Evolutionary conservation across 2,329 filamentous ascomycete genomes (phyloP), one percentile per base, ranked within the genome.

Genomic region (Cladophialophora carrionii): DNA sequence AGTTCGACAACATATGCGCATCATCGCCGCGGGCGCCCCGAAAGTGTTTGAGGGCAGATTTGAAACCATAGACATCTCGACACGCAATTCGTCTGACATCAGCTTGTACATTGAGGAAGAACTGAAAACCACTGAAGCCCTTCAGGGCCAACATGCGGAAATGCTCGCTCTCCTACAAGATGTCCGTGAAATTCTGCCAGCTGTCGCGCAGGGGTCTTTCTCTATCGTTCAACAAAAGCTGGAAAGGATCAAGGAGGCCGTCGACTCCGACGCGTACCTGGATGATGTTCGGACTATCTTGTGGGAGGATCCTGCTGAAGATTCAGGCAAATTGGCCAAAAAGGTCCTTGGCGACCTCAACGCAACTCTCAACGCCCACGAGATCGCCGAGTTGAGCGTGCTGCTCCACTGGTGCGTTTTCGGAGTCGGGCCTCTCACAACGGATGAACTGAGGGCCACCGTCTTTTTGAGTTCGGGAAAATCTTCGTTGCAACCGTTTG

Each of bases 341-440:
- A 55, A 55, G 52, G 52, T 55, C n/a, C n/a, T 55, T 8, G 34
- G 34, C 26, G 52, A 55, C 52, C 22, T 55, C 29, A 55, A 55
- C 17, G 52, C 29, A 17, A 34, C 29, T 20, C 52, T 55, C 29
- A 55, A 55, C n/a, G 17, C 31, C 29, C 52, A 55, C 52, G 52
- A 55, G 29, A 55, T 55, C 3, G 52, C n/a, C 52, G 29, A 55
- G 26, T 55, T 55, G 29, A 55, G 34, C 29, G 52, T 32, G 31
- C 52, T 55, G n/a, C 52, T 55, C 17, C 52, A 55, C 6, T 55
- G 52, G 52, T 29, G 29, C 7, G 34, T 55, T n/a, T 55, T 55
- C 29, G 52, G 52, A 22, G 34, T 20, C 22, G 52, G 34, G 10
- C 22, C n/a, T 34, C 22, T 55, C 17, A n/a, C 52, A 29, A 34